These are phyloP conservation scores for Vigna radiata DNA, from an alignment of 306 rosid genomes.

Conservation along the genomic window DNA sequence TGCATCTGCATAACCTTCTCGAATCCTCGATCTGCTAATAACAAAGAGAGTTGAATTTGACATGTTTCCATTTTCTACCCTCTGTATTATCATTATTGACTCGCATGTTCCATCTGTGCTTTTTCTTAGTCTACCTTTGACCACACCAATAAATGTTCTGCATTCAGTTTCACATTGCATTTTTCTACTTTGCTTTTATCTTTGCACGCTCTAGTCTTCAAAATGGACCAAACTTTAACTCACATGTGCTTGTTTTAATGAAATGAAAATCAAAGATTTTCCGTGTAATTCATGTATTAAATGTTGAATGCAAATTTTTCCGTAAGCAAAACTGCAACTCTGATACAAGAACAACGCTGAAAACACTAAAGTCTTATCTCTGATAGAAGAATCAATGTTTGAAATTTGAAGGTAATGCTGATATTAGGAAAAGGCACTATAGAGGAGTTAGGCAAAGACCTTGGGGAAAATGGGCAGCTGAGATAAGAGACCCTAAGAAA, in stretches of 20 bases:
- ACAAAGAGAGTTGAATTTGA: not conserved
- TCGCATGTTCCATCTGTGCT: not conserved
- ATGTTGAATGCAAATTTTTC: too few species aligned
- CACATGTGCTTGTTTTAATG: not conserved
- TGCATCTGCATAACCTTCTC: not conserved
- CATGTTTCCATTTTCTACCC: constrained; percentile 19
- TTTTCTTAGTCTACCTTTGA: constrained; percentile 16
- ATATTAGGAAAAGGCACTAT: constrained; percentile 48
- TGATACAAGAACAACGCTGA: not conserved
- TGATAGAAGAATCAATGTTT: not conserved
- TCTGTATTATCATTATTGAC: constrained; percentile 5
- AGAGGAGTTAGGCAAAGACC: constrained; percentile 66
- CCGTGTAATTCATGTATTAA: too few species aligned
- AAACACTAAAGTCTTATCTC: not conserved
- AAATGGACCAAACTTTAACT: not conserved
- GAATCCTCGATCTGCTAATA: constrained; percentile 30
- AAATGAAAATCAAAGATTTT: too few species aligned
- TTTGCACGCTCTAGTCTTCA: not conserved
- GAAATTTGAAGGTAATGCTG: constrained; percentile 6
- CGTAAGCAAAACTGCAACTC: not conserved
- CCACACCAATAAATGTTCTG: constrained; percentile 17
- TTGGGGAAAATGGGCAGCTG: constrained; percentile 69
- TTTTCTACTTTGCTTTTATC: not conserved
- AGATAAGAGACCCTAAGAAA: constrained; percentile 63
- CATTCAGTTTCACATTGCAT: not conserved